Conservation (phyloP, 306 rosid genomes). For the peach (Prunus persica) region DNA sequence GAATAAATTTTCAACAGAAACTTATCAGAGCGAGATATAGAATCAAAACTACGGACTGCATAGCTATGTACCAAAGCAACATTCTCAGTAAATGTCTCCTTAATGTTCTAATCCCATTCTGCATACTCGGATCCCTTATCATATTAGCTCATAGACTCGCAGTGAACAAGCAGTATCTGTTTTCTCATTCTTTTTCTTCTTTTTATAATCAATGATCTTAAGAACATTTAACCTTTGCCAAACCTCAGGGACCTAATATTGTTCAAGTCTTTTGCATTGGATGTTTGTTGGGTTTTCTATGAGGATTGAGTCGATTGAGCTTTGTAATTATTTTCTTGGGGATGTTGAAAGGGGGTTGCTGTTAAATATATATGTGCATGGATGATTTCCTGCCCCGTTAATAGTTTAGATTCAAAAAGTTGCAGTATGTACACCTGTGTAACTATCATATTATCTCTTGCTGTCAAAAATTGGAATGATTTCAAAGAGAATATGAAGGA, state of each 20-base stretch:
- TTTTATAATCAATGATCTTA: background rate
- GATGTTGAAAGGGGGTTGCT: slow-evolving; percentile 1
- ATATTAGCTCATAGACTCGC: background rate
- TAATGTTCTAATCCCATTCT: background rate
- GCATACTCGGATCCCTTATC: background rate
- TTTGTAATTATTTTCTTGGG: background rate
- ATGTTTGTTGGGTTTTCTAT: too few species aligned
- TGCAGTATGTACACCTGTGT: background rate
- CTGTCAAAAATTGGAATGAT: background rate
- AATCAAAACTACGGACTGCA: background rate
- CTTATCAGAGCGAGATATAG: background rate
- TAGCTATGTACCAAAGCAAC: background rate
- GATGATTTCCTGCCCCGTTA: background rate
- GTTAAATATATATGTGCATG: background rate
- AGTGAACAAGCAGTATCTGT: background rate
- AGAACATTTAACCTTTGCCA: background rate
- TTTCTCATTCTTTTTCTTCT: background rate
- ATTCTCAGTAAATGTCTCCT: background rate
- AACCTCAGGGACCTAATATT: background rate
- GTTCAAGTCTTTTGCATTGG: background rate
- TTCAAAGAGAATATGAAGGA: background rate
- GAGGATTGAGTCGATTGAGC: too few species aligned
- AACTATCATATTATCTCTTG: background rate
- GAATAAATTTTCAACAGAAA: background rate
- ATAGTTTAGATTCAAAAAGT: background rate